Conservation (phyloP, 805 yeast species). For the Wickerhamiella cacticola region DNA sequence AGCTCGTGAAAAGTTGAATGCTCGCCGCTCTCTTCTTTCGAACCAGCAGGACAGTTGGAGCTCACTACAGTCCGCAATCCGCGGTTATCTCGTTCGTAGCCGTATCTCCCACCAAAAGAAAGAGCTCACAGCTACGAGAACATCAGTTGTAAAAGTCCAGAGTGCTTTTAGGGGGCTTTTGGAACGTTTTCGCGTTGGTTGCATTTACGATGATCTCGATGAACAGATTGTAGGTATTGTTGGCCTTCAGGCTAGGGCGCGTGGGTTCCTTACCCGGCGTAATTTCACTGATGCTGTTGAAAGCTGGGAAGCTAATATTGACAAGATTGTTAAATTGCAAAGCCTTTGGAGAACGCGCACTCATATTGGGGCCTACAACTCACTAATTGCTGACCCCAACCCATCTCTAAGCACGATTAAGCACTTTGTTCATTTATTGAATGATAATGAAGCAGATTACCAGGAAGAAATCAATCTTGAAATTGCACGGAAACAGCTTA, state of each 20-base stretch:
- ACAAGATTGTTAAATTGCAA: constrained; percentile 61
- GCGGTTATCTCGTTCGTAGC: constrained; percentile 35
- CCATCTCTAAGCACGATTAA: constrained; percentile 71
- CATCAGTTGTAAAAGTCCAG: constrained; percentile 27
- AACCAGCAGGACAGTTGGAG: constrained; percentile 2
- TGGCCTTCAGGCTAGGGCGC: constrained; percentile 27
- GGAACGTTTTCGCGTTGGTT: constrained; percentile 27
- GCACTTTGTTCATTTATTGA: constrained; percentile 62
- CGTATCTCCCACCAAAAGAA: constrained; percentile 2
- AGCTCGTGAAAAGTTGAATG: constrained; percentile 20
- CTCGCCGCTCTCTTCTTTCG: background rate
- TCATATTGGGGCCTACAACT: constrained; percentile 60
- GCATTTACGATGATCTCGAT: constrained; percentile 28
- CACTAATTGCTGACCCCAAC: constrained; percentile 53
- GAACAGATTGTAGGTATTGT: constrained; percentile 25
- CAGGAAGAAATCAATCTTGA: constrained; percentile 63
- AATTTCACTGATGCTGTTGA: constrained; percentile 24
- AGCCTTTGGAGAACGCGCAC: constrained; percentile 55
- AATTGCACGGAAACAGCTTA: constrained; percentile 52
- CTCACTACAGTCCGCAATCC: constrained; percentile 41
- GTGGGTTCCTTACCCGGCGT: constrained; percentile 28
- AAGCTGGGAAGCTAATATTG: constrained; percentile 45
- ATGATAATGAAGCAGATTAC: constrained; percentile 60
- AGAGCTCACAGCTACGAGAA: constrained; percentile 1
- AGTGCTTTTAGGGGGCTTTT: constrained; percentile 30